Conservation (phyloP, 78 protist species). For the Cavenderia fasciculata region DNA sequence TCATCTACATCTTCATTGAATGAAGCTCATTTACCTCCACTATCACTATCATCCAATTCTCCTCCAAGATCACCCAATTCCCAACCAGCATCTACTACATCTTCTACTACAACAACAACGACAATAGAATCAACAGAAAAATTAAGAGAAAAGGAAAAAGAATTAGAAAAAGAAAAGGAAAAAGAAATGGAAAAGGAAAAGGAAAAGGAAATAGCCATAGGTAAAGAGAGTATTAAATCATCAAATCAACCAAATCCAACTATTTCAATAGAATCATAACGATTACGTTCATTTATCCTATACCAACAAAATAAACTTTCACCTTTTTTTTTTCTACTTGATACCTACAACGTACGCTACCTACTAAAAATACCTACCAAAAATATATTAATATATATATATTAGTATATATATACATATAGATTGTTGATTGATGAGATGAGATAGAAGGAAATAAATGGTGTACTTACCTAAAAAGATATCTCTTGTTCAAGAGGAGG, state of each 20-base stretch:
- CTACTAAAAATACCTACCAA: no score
- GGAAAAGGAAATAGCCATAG: background rate
- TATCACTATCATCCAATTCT: constrained; percentile 50
- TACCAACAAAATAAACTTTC: no score
- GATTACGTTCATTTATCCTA: no score
- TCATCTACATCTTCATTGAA: background rate
- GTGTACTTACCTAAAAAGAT: no score
- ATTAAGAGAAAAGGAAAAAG: background rate
- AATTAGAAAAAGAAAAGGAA: background rate
- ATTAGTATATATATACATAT: no score
- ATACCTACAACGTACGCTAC: no score
- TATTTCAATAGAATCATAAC: no score
- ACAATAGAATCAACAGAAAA: background rate
- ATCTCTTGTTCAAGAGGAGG: no score
- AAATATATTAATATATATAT: no score
- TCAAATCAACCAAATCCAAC: background rate
- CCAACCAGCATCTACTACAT: background rate
- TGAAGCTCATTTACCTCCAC: constrained; percentile 23
- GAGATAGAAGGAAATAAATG: no score
- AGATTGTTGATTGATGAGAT: no score
- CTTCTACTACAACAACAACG: background rate
- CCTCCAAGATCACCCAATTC: constrained; percentile 68
- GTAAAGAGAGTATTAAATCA: background rate
- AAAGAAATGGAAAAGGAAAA: constrained; percentile 7
- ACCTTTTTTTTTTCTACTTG: no score